phyloP scores from a whole-genome alignment of 768 basidiomycete species.

The Calvatia gigantea region DNA sequence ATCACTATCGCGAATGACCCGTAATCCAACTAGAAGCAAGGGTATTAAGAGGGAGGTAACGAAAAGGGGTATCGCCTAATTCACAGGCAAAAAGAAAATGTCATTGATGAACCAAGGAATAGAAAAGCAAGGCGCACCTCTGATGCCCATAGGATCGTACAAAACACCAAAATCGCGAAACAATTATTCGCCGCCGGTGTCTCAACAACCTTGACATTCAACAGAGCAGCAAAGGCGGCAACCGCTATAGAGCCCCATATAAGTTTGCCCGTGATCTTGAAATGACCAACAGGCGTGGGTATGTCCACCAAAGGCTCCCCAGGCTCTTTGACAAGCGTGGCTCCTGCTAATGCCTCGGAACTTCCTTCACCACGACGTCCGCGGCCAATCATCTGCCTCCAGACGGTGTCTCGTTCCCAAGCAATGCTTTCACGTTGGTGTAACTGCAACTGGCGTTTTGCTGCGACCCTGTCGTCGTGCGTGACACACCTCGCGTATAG shows the following conservation, averaged over 20 bases:
- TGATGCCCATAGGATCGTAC: conserved; percentile 93
- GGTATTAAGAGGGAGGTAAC: conserved; percentile 94
- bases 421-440: conserved; percentile 92
- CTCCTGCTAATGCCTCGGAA: conserved; percentile 35
- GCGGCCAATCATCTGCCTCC: conserved; percentile 91
- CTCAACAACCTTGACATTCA: conserved; percentile 59
- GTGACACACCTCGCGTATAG: conserved; percentile 88
- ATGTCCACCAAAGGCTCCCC: conserved; percentile 49
- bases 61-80: conserved; percentile 91
- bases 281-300: conserved; percentile 60
- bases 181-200: conserved; percentile 79
- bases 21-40: conserved; percentile 79
- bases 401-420: conserved; percentile 97
- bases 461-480: conserved; percentile 59
- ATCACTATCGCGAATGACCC: conserved; percentile 66
- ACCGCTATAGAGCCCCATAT: conserved; percentile 57
- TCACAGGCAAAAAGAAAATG: background rate
- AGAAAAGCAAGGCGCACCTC: conserved; percentile 54
- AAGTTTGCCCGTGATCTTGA: conserved; percentile 64
- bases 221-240: conserved; percentile 51
- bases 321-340: conserved; percentile 40
- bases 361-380: conserved; percentile 65
- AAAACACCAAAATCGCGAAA: conserved; percentile 84
- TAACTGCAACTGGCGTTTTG: conserved; percentile 78
- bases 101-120: background rate